Evolutionary conservation across 768 basidiomycete species (phyloP).

Genomic region (Tephrocybe sp.): DNA sequence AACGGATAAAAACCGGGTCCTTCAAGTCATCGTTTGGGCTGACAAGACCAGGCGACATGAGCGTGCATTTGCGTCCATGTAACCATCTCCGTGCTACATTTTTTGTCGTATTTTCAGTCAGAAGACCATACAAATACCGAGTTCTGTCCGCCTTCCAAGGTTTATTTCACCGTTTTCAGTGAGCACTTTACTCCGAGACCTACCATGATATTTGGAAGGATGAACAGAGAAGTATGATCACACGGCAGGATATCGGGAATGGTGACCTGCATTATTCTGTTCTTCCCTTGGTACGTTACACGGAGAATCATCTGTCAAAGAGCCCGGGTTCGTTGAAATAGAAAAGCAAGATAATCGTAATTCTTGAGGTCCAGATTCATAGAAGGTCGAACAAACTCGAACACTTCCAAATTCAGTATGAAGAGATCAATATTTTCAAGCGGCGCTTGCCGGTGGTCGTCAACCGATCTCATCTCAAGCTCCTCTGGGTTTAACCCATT

Average conservation of each 20-base stretch:
- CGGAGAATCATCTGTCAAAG: neutral
- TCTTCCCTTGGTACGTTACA: neutral
- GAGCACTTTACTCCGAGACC: slow-evolving; percentile 2
- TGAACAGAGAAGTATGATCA: neutral
- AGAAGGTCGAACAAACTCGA: too few species aligned
- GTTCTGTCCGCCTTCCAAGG: neutral
- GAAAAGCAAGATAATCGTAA: neutral
- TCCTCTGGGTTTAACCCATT: too few species aligned
- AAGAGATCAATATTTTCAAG: too few species aligned
- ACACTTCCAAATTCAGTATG: too few species aligned
- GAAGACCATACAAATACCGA: slow-evolving; percentile 4
- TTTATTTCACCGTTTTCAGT: neutral
- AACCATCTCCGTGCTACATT: neutral
- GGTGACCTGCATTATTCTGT: neutral
- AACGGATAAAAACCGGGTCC: slow-evolving; percentile 10
- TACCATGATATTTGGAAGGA: neutral
- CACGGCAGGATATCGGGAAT: slow-evolving; percentile 7
- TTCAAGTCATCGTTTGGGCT: neutral
- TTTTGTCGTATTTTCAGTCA: slow-evolving; percentile 1
- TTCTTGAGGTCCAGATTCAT: too few species aligned
- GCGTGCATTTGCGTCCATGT: neutral
- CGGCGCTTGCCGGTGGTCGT: too few species aligned
- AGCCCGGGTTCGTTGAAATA: neutral
- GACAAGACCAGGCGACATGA: neutral
- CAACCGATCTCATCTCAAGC: too few species aligned